phyloP scores from a whole-genome alignment of 2,329 filamentous ascomycete genomes.

The Hyphodiscus sp. region DNA sequence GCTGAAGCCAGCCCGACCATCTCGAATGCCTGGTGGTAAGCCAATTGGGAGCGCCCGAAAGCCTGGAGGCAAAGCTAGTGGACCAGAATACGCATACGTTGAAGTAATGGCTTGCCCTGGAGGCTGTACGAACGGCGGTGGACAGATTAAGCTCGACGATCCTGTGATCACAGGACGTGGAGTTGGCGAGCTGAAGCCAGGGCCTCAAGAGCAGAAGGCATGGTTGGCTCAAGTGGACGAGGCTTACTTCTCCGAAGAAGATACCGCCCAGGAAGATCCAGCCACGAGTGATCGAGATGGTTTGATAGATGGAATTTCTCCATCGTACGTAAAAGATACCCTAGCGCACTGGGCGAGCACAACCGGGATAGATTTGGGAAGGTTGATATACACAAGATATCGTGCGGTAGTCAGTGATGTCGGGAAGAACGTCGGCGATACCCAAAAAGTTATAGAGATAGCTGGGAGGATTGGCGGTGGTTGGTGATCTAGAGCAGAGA shows the following conservation, averaged over 20 bases:
- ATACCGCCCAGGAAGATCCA: conserved; percentile 32
- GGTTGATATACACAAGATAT: conserved; percentile 78
- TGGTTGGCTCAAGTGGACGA: conserved; percentile 82
- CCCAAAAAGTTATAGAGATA: conserved; percentile 78
- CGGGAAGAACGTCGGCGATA: conserved; percentile 67
- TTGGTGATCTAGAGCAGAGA: conserved; percentile 56
- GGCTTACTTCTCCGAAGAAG: conserved; percentile 77
- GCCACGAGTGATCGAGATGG: conserved; percentile 30
- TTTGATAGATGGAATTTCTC: conserved; percentile 59
- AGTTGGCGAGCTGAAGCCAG: conserved; percentile 48
- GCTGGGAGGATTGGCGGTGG: conserved; percentile 89
- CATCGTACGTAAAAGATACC: conserved; percentile 57
- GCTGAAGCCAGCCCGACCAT: conserved; percentile 72
- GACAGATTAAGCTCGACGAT: conserved; percentile 88
- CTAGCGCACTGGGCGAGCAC: conserved; percentile 70
- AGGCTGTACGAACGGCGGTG: conserved; percentile 96
- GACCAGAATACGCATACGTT: conserved; percentile 77
- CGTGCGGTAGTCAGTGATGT: conserved; percentile 93
- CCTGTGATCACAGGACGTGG: conserved; percentile 50
- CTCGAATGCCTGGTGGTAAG: conserved; percentile 72
- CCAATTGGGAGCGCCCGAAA: conserved; percentile 50
- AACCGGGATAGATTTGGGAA: conserved; percentile 64
- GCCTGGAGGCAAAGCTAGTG: conserved; percentile 40
- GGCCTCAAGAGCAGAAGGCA: conserved; percentile 74
- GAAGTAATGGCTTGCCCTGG: conserved; percentile 99